Evolutionary conservation across 192 early-diverging fungal species (phyloP), one percentile per base, ranked within the genome.

Genomic region (Entomortierella chlamydospora): DNA sequence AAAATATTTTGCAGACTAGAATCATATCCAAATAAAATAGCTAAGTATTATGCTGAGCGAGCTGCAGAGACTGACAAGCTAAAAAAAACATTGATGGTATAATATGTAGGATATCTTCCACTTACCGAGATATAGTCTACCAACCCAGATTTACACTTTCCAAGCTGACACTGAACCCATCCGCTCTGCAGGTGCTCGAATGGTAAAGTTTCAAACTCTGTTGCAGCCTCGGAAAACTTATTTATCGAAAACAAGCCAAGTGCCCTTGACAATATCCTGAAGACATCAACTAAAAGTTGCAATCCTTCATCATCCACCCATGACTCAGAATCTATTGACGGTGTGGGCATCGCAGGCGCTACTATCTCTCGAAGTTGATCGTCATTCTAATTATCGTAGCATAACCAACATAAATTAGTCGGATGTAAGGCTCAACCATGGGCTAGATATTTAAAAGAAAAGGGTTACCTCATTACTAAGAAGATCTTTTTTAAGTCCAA

Each of bases 1-100:
- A 71, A 93, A 92, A 42, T 82, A 84, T 55, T 81, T 77, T 5
- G 82, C 83, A 2, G 90, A 90, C 83, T 94, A 55, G 20, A 64
- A 47, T 47, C 7, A 17, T 4, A 47, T 47, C 15, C 20, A 5
- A n/a, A n/a, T n/a, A n/a, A n/a, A n/a, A n/a, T n/a, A n/a, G n/a
- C n/a, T n/a, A n/a, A n/a, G n/a, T n/a, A n/a, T n/a, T n/a, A n/a
- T n/a, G n/a, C n/a, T n/a, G n/a, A n/a, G n/a, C n/a, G n/a, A n/a
- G n/a, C n/a, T n/a, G n/a, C n/a, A 47, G 4, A 12, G 4, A 20
- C 4, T 47, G 20, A 47, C 15, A 47, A 2, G 45, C 12, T 12
- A 23, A 29, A 31, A 26, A 22, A 30, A 58, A 33, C 7, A 34
- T 33, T 26, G 4, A 12, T 60, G 13, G 18, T 50, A 41, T 2